Conservation (phyloP, 2,329 filamentous ascomycete genomes). For the Fusarium annulatum region DNA sequence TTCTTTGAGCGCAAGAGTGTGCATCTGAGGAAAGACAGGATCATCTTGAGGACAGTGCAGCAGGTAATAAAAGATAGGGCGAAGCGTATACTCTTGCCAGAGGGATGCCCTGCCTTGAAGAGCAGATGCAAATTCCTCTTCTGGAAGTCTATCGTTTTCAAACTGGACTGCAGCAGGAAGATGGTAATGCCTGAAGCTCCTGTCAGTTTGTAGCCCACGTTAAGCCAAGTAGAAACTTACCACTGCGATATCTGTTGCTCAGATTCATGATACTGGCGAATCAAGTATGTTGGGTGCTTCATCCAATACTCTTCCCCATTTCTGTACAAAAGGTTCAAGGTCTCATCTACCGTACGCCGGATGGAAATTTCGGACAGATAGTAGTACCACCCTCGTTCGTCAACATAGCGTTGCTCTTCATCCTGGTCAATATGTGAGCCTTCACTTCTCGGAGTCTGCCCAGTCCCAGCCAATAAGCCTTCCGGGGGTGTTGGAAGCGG, state of each 20-base stretch:
- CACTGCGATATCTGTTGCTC: conserved; percentile 22
- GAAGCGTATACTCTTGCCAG: conserved; percentile 19
- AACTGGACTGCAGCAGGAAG: conserved; percentile 21
- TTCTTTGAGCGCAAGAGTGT: conserved; percentile 1
- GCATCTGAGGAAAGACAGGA: neutral
- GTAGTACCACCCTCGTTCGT: conserved; percentile 37
- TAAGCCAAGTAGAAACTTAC: neutral
- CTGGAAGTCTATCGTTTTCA: neutral
- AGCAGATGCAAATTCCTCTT: conserved; percentile 17
- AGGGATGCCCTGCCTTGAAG: conserved; percentile 12
- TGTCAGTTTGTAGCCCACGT: neutral
- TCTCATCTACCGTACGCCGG: conserved; percentile 33
- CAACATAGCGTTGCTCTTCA: neutral
- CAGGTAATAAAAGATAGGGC: conserved; percentile 19
- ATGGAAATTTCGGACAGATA: conserved; percentile 40
- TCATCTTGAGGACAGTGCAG: neutral
- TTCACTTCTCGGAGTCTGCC: neutral
- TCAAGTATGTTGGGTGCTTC: neutral
- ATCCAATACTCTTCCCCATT: conserved; percentile 22
- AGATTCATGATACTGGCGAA: conserved; percentile 12
- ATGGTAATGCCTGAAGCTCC: neutral
- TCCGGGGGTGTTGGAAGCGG: conserved; percentile 31
- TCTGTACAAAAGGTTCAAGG: conserved; percentile 3
- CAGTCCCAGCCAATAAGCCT: neutral
- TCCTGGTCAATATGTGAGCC: neutral